Evolutionary conservation across 2,329 filamentous ascomycete species (phyloP), one percentile per base, ranked within the genome.

Genomic region (Tolypocladium tropicale): DNA sequence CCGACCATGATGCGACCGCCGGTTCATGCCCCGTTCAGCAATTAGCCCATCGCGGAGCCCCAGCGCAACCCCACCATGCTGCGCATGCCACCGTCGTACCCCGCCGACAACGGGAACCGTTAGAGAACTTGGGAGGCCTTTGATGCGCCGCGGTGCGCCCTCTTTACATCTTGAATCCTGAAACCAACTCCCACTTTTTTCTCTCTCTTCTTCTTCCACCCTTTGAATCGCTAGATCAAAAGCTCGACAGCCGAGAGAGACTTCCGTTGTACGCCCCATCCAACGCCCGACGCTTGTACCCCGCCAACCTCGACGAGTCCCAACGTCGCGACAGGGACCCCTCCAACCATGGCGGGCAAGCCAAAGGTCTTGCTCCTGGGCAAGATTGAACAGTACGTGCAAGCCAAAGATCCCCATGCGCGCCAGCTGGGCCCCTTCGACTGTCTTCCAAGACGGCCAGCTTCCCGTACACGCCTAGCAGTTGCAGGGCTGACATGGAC

Each of bases 341-440:
- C 9, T 39, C 21, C 48, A 52, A 62, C 36, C 2, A 70, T 69
- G 67, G 39, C 61, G 43, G 52, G 52, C 30, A 68, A 65, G 50
- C 63, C 65, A 21, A 75, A 72, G 61, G 68, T 76, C n/a, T 64
- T 76, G 23, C 65, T 71, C 32, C 64, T 76, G 21, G 74, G 72
- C 52, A 62, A 64, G 37, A 72, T 74, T 54, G 67, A 71, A 48
- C 71, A 71, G 74, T 76, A 62, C 59, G 71, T 65, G 55, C 56
- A 52, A 52, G 4, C 12, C 36, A 28, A n/a, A 2, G 2, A 6
- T 9, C 46, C 9, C 12, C 12, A 2, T 4, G 7, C 9, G n/a
- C n/a, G 6, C 32, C 25, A 9, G 25, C 28, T 2, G 16, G 7
- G 3, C 7, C 9, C 6, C 23, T 7, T 14, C 43, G 12, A 48